Conservation (phyloP, 2,329 filamentous ascomycete genomes). For the Colletotrichum plurivorum region DNA sequence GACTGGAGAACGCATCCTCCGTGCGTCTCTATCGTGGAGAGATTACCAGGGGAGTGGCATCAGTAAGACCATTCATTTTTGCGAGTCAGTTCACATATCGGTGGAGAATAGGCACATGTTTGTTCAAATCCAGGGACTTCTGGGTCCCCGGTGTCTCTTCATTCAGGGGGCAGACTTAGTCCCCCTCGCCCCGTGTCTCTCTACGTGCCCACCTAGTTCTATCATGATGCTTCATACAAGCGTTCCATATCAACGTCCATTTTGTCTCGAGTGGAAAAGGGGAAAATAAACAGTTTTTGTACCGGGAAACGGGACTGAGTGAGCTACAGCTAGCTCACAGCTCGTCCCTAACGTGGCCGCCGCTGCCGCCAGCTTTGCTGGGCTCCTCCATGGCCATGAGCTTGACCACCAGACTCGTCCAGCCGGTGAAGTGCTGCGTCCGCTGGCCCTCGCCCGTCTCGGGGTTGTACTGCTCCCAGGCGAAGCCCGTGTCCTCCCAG, state of each 20-base stretch:
- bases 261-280: no score
- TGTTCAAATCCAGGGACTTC: no score
- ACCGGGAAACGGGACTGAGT: background rate
- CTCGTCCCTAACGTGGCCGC: conserved; percentile 60
- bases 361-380: conserved; percentile 42
- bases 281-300: background rate
- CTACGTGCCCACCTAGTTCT: background rate
- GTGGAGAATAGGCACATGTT: no score
- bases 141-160: no score
- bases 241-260: background rate
- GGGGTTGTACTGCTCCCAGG: conserved; percentile 98
- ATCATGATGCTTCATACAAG: conserved; percentile 25
- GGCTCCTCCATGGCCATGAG: conserved; percentile 95
- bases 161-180: no score
- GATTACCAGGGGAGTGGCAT: background rate
- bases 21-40: background rate
- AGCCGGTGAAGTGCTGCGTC: conserved; percentile 97
- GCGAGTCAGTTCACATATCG: background rate
- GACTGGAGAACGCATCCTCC: no score
- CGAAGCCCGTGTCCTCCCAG: conserved; percentile 94
- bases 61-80: background rate
- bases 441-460: conserved; percentile 94
- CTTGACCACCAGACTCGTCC: conserved; percentile 98
- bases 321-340: conserved; percentile 52
- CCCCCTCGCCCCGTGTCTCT: no score